A percentile compares a stretch with the other conserved stretches of the same genome.
These are phyloP conservation scores for Camellia oleifera DNA, from an alignment of 179 eudicot species.

Conservation along the genomic window DNA sequence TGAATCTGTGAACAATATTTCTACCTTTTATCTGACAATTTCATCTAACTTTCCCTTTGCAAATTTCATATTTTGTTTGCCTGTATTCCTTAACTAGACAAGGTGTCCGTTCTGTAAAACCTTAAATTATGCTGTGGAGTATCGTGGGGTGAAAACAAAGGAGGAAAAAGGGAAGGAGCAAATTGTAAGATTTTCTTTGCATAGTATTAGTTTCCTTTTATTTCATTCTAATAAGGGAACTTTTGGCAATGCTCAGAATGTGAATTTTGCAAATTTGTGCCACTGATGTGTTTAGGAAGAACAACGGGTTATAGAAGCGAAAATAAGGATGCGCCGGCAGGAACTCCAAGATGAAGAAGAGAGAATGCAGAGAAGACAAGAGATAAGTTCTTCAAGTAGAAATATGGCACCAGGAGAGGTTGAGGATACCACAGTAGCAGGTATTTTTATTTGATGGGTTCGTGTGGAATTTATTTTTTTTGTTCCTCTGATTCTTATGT, in stretches of 20 bases:
- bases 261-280: conserved; percentile 10
- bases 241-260: not conserved
- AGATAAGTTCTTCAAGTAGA: conserved; percentile 44
- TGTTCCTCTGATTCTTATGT: not conserved
- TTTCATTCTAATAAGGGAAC: not conserved
- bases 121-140: conserved; percentile 93
- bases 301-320: conserved; percentile 98
- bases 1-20: conserved; percentile 5
- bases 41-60: not conserved
- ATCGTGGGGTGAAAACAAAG: conserved; percentile 87
- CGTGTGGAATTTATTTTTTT: not conserved
- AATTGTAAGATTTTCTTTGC: conserved; percentile 56
- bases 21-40: not conserved
- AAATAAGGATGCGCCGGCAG: conserved; percentile 93
- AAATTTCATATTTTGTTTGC: not conserved
- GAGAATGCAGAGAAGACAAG: conserved; percentile 50
- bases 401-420: conserved; percentile 37
- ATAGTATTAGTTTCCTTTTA: not conserved
- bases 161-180: conserved; percentile 94
- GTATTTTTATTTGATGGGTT: conserved; percentile 17
- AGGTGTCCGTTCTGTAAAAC: conserved; percentile 99
- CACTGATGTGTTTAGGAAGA: conserved; percentile 65
- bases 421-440: conserved; percentile 51
- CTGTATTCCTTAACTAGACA: conserved; percentile 44
- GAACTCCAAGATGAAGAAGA: conserved; percentile 88